Conservation (phyloP, 2,329 filamentous ascomycete species). For the Alternaria consortialis region DNA sequence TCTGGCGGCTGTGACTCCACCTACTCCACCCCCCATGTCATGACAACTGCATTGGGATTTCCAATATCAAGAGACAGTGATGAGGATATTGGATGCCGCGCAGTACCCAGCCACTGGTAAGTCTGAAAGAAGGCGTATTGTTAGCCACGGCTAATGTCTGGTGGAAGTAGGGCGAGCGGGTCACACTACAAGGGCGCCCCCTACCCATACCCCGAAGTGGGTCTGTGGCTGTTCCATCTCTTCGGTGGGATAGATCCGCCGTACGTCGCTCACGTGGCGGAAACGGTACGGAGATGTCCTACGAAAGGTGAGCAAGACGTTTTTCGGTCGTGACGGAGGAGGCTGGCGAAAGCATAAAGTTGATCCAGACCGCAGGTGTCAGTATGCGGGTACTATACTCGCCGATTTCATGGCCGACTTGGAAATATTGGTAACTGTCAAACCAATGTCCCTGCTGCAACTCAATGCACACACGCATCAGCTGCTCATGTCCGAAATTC, state of each 20-base stretch:
- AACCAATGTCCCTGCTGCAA: slow-evolving; percentile 19
- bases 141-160: slow-evolving; percentile 29
- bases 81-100: not conserved
- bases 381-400: slow-evolving; percentile 9
- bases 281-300: slow-evolving; percentile 20
- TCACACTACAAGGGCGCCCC: slow-evolving; percentile 41
- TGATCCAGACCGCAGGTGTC: slow-evolving; percentile 15
- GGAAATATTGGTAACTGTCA: slow-evolving; percentile 17
- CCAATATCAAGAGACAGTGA: not conserved
- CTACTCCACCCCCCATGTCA: not conserved
- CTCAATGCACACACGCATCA: slow-evolving; percentile 19
- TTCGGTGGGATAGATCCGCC: slow-evolving; percentile 38
- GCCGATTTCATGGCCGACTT: slow-evolving; percentile 28
- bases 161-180: slow-evolving; percentile 33
- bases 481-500: slow-evolving; percentile 16
- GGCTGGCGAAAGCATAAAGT: slow-evolving; percentile 23
- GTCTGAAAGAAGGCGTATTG: slow-evolving; percentile 9
- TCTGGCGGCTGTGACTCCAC: not conserved
- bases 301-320: slow-evolving; percentile 14
- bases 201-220: slow-evolving; percentile 33
- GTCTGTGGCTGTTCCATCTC: slow-evolving; percentile 36
- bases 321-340: slow-evolving; percentile 28
- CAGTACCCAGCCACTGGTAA: not conserved
- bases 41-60: not conserved
- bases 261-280: slow-evolving; percentile 45